phyloP scores from a whole-genome alignment of 148 eudicot species.

The Nepenthes mirabilis region DNA sequence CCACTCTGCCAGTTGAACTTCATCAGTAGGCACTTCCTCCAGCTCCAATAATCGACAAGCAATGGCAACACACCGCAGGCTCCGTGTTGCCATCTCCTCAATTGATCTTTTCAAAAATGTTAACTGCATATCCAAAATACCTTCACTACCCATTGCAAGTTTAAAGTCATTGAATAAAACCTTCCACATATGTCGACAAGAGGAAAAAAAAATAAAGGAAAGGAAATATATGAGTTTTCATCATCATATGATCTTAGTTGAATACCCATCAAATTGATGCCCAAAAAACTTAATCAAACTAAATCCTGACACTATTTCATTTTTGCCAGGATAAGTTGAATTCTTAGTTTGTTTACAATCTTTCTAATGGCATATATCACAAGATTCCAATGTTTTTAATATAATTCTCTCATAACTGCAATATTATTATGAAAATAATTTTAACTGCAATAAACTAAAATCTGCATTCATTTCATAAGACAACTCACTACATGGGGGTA shows the following conservation, averaged over 20 bases:
- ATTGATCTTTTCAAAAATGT: constrained; percentile 38
- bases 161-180: too few relatives aligned
- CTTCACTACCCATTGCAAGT: background rate
- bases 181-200: background rate
- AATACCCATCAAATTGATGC: too few relatives aligned
- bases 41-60: constrained; percentile 44
- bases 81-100: constrained; percentile 69
- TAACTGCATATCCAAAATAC: constrained; percentile 23
- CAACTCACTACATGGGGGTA: too few relatives aligned
- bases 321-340: too few relatives aligned
- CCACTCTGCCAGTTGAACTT: constrained; percentile 61
- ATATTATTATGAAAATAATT: background rate
- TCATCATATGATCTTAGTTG: too few relatives aligned
- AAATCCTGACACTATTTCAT: too few relatives aligned
- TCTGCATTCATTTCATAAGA: too few relatives aligned
- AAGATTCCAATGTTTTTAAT: background rate
- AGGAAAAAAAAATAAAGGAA: background rate
- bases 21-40: constrained; percentile 46
- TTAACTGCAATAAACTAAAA: too few relatives aligned
- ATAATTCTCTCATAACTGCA: background rate
- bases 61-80: constrained; percentile 91
- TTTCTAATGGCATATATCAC: too few relatives aligned
- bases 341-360: too few relatives aligned
- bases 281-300: too few relatives aligned
- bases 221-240: background rate